Evolutionary conservation across 331 rosid species (phyloP), one percentile per base, ranked within the genome.

Genomic region (Pyracantha coccinea): DNA sequence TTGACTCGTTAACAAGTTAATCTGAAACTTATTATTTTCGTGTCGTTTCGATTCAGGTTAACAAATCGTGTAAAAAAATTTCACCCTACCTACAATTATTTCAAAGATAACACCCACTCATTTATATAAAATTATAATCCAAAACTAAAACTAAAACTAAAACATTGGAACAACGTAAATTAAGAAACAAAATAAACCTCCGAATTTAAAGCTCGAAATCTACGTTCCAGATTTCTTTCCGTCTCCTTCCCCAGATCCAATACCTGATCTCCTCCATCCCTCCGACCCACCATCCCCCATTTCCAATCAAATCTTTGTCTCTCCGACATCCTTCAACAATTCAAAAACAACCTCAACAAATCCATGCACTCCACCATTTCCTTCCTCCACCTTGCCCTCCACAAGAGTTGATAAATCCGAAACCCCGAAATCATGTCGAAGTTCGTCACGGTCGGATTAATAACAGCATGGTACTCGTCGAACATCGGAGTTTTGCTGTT

Each of bases 401-500:
- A 59, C 15, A 1, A 19, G 1, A n/a, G 0, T 27, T 16, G 4
- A 15, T 14, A 28, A 27, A 61, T 7, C 32, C 23, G n/a, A 31
- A 62, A 62, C 4, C 38, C 12, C 3, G 13, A 47, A 44, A 58
- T 23, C n/a, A 52, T 52, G 63, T 58, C 75, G 27, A 69, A 67
- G 69, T 66, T 78, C 2, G 66, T 79, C 79, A 73, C 87, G 20
- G 69, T 83, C 32, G 87, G 84, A 27, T 57, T 83, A 27, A 77
- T 83, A 9, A 53, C 77, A 15, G 23, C 79, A 7, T 83, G 87
- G 87, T 83, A 83, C 75, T 76, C 82, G 8, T 83, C 84, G 32
- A 83, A 83, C 77, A 83, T 83, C 55, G 87, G 87, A 7, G 84
- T 83, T 10, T 74, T 83, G 29, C 60, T 83, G 25, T 74, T 80